Conservation (phyloP, 164 flowering plant species). For the Vitis amurensis region DNA sequence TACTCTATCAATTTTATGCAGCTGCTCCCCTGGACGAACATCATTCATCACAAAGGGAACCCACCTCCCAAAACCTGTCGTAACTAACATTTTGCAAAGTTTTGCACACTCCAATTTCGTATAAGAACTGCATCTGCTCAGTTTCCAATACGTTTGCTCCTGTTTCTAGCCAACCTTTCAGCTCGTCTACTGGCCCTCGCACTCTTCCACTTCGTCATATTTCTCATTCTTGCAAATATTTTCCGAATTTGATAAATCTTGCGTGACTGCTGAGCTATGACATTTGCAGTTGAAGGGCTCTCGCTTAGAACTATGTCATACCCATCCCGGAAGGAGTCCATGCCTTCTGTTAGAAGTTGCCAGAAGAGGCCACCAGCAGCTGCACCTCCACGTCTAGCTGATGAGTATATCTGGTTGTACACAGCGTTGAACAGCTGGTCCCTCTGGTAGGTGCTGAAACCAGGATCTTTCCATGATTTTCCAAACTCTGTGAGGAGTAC, state of each 20-base stretch:
- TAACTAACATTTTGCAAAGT: too few species aligned
- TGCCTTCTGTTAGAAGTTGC: slow-evolving; percentile 65
- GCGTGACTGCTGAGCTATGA: slow-evolving; percentile 59
- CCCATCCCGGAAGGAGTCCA: slow-evolving; percentile 63
- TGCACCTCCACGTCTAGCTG: slow-evolving; percentile 69
- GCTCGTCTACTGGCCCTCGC: slow-evolving; percentile 37
- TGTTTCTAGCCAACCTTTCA: slow-evolving; percentile 25
- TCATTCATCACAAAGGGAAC: too few species aligned
- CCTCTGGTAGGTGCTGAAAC: slow-evolving; percentile 51
- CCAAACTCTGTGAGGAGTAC: slow-evolving; percentile 65
- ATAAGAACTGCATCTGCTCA: slow-evolving; percentile 12
- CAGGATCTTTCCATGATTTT: slow-evolving; percentile 57
- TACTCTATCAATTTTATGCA: too few species aligned
- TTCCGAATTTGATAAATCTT: slow-evolving; percentile 50
- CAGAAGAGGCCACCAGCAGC: slow-evolving; percentile 76
- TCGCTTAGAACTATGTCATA: slow-evolving; percentile 54
- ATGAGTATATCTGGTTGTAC: slow-evolving; percentile 52
- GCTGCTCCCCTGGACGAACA: too few species aligned
- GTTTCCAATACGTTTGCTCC: slow-evolving; percentile 35
- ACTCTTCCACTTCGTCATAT: slow-evolving; percentile 49
- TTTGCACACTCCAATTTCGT: not conserved
- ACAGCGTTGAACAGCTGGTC: slow-evolving; percentile 50
- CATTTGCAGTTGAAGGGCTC: slow-evolving; percentile 49
- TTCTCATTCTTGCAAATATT: slow-evolving; percentile 45
- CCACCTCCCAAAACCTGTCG: not conserved